Conservation (phyloP, 345 rosid genomes). For the Lenwebbia sp. region DNA sequence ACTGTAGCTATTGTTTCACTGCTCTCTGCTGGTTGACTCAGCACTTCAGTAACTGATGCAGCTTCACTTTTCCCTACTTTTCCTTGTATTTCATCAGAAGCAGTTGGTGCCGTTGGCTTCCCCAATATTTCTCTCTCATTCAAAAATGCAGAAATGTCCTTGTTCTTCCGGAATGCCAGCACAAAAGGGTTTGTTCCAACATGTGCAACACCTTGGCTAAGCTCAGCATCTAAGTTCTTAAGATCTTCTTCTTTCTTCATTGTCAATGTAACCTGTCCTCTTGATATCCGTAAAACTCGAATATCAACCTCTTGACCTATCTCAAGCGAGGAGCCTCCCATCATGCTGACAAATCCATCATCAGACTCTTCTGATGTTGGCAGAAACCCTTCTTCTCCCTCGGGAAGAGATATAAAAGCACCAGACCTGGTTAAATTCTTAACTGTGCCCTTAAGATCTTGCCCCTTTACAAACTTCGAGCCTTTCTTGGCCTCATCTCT, state of each 20-base stretch:
- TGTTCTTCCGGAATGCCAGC: constrained; percentile 63
- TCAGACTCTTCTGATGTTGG: constrained; percentile 70
- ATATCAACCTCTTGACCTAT: constrained; percentile 72
- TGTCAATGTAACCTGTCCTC: constrained; percentile 83
- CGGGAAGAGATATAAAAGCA: constrained; percentile 75
- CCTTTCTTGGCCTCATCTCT: constrained; percentile 25
- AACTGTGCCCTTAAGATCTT: constrained; percentile 70
- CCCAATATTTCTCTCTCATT: constrained; percentile 48
- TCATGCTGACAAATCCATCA: constrained; percentile 51
- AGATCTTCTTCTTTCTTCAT: constrained; percentile 62
- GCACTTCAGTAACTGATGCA: constrained; percentile 16
- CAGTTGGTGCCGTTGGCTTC: constrained; percentile 14
- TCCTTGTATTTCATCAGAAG: constrained; percentile 10
- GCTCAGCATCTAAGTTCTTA: constrained; percentile 26
- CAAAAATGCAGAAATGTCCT: constrained; percentile 67
- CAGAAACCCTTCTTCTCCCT: constrained; percentile 86
- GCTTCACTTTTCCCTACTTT: constrained; percentile 10
- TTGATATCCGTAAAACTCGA: constrained; percentile 46
- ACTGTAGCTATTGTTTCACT: background rate
- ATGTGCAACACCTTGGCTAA: constrained; percentile 50
- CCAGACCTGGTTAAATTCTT: constrained; percentile 72
- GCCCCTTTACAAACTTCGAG: constrained; percentile 67
- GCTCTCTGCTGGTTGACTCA: constrained; percentile 6
- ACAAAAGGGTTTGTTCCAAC: constrained; percentile 68
- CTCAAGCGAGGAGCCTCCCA: constrained; percentile 55